Evolutionary conservation across 352 stramenopile genomes (phyloP).

Genomic region (Pythium rhizo-oryzae): DNA sequence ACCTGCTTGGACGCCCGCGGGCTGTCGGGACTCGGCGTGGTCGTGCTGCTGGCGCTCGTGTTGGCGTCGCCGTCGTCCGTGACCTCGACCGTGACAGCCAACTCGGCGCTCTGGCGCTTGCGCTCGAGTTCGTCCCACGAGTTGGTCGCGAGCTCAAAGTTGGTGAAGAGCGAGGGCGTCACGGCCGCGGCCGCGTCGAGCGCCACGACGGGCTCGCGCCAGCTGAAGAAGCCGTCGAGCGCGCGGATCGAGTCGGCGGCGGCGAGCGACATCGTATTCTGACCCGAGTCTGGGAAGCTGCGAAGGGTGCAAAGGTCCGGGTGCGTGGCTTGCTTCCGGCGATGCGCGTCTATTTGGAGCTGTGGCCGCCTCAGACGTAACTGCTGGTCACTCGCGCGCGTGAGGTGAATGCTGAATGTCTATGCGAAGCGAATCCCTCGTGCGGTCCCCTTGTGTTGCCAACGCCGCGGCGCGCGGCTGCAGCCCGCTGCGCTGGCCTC

Average conservation of each 20-base stretch:
- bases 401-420: no score
- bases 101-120: constrained; percentile 29
- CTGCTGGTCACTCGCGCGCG: neutral
- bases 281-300: neutral
- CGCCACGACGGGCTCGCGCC: constrained; percentile 1
- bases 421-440: no score
- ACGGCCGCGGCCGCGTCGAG: neutral
- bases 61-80: constrained; percentile 26
- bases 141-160: constrained; percentile 34
- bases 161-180: constrained; percentile 22
- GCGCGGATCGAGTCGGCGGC: constrained; percentile 27
- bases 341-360: constrained; percentile 1
- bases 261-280: constrained; percentile 22
- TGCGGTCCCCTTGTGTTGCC: neutral
- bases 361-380: neutral
- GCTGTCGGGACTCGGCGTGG: neutral
- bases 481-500: no score
- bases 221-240: constrained; percentile 33
- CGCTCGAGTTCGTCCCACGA: constrained; percentile 35
- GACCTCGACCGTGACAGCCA: constrained; percentile 21
- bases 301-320: neutral
- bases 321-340: neutral
- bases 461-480: no score
- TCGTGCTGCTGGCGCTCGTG: constrained; percentile 3
- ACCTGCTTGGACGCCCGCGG: constrained; percentile 28